Base-by-base conservation (phyloP, 805 yeast genomes). In the Metschnikowia bowlesiae region DNA sequence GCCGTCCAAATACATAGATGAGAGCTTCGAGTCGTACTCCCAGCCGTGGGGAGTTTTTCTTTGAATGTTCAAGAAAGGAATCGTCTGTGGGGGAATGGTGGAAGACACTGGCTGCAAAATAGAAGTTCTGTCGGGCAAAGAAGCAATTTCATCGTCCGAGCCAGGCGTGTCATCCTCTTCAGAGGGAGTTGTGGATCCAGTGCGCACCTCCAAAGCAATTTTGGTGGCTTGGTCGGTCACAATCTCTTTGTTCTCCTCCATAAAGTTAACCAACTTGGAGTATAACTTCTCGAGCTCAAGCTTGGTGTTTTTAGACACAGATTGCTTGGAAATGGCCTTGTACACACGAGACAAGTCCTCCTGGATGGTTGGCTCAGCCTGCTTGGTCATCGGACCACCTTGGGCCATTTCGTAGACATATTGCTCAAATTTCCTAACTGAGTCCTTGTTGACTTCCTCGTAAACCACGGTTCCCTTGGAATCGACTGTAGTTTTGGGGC, bases 321-420 rank as follows among this genome's bases (percentile, higher is more conserved):
- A 71, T 70, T 87, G 92, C 59, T 83, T 84, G 54, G 87, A 79
- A 55, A 90, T 81, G 50, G 92, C 89, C 62, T 83, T 82, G 78
- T 90, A 89, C 57, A 89, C 86, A 63, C 84, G 81, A 39, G 89
- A 80, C 66, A 89, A 79, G 70, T 90, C 96, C 66, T 89, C 92
- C 67, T 87, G 84, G 63, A 89, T 84, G 34, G 92, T 78, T 60
- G 92, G 89, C 64, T 87, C 85, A 22, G 59, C 49, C 53, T 73
- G 75, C 60, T 78, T 83, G 52, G 97, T 88, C 64, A 89, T 72
- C 58, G 83, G 83, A 61, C 96, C 91, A 73, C 99, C 99, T 64
- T 82, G 84, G 48, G 98, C 96, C 97, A 94, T 91, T 71, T 89
- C 96, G 66, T 83, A 81, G 58, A 94, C 97, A 68, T 94, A 94